Evolutionary conservation across 1,139 yeast genomes (phyloP), one percentile per base, ranked within the genome.

Genomic region (Candida tunisiensis): DNA sequence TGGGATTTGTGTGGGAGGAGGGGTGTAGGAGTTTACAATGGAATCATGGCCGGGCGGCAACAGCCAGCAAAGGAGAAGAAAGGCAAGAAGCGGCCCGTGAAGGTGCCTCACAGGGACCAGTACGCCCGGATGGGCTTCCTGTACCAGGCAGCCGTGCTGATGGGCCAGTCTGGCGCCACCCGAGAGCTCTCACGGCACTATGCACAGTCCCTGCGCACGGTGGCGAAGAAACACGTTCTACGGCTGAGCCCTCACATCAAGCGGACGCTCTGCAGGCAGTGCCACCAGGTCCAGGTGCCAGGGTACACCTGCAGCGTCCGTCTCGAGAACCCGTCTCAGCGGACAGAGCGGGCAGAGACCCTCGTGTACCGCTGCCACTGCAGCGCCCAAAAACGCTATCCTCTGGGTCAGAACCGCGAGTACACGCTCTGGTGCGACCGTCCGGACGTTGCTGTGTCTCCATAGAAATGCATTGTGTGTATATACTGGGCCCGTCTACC

Each of bases 181-280:
- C 31, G 29, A 10, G 35, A 35, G 0, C 46, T 74, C 6, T 62
- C 77, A 0, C 47, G 78, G 25, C 56, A 59, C 26, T 69, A 68
- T 35, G 39, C 49, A 9, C 38, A 36, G 10, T 40, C 51, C 5
- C 32, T 49, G 45, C 36, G 38, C n/a, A 30, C 51, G 1, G 72
- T 74, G 7, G 63, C 79, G 3, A 69, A 71, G 40, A 73, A 71
- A 41, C 62, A 69, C 4, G 83, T 74, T 5, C 42, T 72, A 10
- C 65, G 74, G 38, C 41, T 73, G 27, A 62, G 74, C 19, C 82
- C 82, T 0, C 52, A 53, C 16, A 42, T 77, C 13, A 78, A 77
- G 44, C 52, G 85, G 34, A 55, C 60, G 1, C 40, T 69, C 15
- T 77, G 91, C 47, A 74, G 73, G 38, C 49, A 47, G 15, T 77